Conservation (phyloP, 768 basidiomycete species). For the Ramaria sp. region DNA sequence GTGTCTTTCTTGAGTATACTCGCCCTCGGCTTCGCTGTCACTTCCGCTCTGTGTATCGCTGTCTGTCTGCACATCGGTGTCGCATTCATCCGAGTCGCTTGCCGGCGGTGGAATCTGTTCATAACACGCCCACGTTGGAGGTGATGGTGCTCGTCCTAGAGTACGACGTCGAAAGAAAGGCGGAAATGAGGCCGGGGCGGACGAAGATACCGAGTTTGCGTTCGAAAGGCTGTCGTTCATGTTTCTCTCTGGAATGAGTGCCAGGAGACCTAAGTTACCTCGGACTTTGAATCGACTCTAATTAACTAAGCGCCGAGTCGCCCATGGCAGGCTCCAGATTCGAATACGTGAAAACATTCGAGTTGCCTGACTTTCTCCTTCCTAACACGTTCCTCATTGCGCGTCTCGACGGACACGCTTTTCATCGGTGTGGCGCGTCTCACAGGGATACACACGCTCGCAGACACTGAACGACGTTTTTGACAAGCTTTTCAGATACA, state of each 20-base stretch:
- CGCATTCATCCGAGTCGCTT: constrained; percentile 42
- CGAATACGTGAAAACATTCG: constrained; percentile 83
- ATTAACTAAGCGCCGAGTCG: background rate
- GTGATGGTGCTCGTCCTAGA: constrained; percentile 45
- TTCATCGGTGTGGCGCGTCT: constrained; percentile 60
- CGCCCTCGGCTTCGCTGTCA: constrained; percentile 2
- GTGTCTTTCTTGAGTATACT: background rate
- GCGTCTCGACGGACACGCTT: constrained; percentile 86
- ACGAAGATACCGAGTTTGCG: constrained; percentile 4
- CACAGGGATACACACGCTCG: background rate
- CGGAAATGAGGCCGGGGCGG: constrained; percentile 7
- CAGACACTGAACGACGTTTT: background rate
- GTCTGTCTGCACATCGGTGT: constrained; percentile 25
- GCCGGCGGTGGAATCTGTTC: constrained; percentile 61
- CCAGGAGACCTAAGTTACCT: background rate
- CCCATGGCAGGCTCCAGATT: constrained; percentile 88
- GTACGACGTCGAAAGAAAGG: constrained; percentile 9
- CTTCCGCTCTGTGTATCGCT: constrained; percentile 7
- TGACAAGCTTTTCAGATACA: constrained; percentile 64
- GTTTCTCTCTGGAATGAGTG: background rate
- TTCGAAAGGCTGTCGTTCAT: background rate
- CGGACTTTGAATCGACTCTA: background rate
- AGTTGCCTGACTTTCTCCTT: constrained; percentile 77
- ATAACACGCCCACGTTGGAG: constrained; percentile 84
- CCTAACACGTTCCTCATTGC: constrained; percentile 78